Conservation (phyloP, 305 asterid genomes). For the Euphrasia arctica region DNA sequence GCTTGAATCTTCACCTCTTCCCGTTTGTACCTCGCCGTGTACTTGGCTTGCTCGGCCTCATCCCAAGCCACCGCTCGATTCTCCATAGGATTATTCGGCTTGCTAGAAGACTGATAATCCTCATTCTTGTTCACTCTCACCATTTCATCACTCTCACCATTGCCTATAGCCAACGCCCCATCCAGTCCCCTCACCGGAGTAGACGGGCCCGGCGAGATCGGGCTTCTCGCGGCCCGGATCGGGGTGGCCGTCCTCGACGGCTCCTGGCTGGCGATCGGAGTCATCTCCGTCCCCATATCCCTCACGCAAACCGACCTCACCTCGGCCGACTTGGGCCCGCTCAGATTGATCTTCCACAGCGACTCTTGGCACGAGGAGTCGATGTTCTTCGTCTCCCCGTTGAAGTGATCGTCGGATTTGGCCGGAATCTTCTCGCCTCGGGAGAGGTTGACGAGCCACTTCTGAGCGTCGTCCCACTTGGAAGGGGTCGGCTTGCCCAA, state of each 20-base stretch:
- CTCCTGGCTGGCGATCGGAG: conserved; percentile 79
- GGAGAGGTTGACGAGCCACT: conserved; percentile 87
- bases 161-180: not conserved
- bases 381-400: conserved; percentile 31
- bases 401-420: too few species aligned
- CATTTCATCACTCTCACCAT: conserved; percentile 13
- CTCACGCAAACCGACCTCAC: conserved; percentile 62
- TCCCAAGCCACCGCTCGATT: conserved; percentile 90
- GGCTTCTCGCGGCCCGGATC: conserved; percentile 35
- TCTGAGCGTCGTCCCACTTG: conserved; percentile 96
- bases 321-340: conserved; percentile 37
- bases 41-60: conserved; percentile 90
- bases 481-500: conserved; percentile 79
- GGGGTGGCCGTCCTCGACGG: conserved; percentile 91
- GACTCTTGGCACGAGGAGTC: conserved; percentile 22
- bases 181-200: conserved; percentile 39
- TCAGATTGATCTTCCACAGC: not conserved
- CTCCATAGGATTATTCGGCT: conserved; percentile 68
- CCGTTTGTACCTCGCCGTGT: conserved; percentile 85
- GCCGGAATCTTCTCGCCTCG: conserved; percentile 46
- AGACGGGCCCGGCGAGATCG: conserved; percentile 42
- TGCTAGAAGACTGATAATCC: conserved; percentile 30
- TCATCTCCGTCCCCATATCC: conserved; percentile 96
- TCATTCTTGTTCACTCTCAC: conserved; percentile 22
- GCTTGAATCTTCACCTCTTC: conserved; percentile 92